Percentiles rank a stretch among this genome's conserved stretches.
These are phyloP conservation scores for Cryphonectria naterciae DNA, from an alignment of 2,329 filamentous ascomycete genomes.

Conservation along the genomic window DNA sequence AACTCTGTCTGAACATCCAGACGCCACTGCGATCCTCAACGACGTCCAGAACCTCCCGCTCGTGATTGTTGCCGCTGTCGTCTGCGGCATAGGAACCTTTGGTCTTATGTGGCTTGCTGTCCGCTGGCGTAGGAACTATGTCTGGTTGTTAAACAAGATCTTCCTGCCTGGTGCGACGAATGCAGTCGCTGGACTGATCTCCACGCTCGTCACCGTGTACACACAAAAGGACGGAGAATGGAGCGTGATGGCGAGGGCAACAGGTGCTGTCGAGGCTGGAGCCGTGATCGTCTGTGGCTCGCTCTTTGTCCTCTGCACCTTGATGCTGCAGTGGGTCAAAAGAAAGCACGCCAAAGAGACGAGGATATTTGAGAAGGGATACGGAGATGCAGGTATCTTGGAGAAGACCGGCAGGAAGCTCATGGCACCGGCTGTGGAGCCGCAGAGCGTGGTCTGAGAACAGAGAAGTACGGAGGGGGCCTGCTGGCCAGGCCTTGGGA, in stretches of 20 bases:
- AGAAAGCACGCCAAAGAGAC: constrained; percentile 20
- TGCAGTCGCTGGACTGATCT: constrained; percentile 54
- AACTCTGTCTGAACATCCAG: not conserved
- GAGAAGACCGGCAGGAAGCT: constrained; percentile 20
- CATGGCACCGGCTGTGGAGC: constrained; percentile 17
- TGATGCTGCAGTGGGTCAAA: constrained; percentile 24
- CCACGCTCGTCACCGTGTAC: constrained; percentile 55
- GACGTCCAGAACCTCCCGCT: constrained; percentile 36
- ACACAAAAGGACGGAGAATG: constrained; percentile 49
- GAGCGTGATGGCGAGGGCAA: constrained; percentile 35
- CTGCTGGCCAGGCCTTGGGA: not conserved
- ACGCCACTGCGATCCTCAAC: constrained; percentile 13
- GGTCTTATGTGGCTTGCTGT: constrained; percentile 49
- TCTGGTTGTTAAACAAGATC: constrained; percentile 57
- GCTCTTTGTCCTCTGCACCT: constrained; percentile 12
- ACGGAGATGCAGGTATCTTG: constrained; percentile 3
- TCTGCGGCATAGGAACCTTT: constrained; percentile 45
- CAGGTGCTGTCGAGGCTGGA: constrained; percentile 20
- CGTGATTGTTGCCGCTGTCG: constrained; percentile 49
- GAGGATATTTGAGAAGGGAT: constrained; percentile 16
- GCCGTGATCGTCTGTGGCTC: constrained; percentile 31
- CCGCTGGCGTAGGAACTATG: constrained; percentile 52
- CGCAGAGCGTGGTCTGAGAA: constrained; percentile 16
- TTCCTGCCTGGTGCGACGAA: constrained; percentile 52
- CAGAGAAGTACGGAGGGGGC: not conserved